Base-by-base conservation (phyloP, 352 stramenopile genomes). In the Globisporangium sylvaticum region DNA sequence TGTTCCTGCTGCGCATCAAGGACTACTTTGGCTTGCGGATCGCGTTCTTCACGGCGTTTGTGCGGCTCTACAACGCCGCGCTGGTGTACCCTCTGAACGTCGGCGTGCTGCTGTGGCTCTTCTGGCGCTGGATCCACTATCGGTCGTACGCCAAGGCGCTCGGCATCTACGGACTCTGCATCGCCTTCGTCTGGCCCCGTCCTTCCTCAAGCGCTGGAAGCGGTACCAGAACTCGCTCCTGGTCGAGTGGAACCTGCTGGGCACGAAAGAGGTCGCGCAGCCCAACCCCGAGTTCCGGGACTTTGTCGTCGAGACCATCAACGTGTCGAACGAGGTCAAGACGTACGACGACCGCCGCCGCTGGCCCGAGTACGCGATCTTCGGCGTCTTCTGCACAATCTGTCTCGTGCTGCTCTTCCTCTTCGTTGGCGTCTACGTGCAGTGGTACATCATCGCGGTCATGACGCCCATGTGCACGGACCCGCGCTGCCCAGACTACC, bases 371-470 rank as follows among this genome's bases (percentile, higher is more conserved):
- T 89, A 86, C 68, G 71, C 69, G 12, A 76, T 80, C 58, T 87
- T 86, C 64, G 62, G 37, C 18, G 48, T 84, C 52, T 85, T 89
- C 66, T 87, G 77, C 62, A 62, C 79, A 25, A 29, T 81, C 5
- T 84, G 77, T 37, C 76, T 84, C 46, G 60, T 86, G 64, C 55
- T 89, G 50, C 66, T 87, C 46, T 87, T 87, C 65, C 56, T 81
- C 8, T 80, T 89, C 53, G 78, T 89, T 39, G 76, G 77, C 58
- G 50, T 83, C 32, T 89, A 89, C 69, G 78, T 83, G 42, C 80
- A 89, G 66, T 89, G 80, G 80, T 89, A 89, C 69, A 87, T 89
- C 64, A 75, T 89, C 55, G 80, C 80, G 22, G 78, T 89, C 31
- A 89, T 89, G 80, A 89, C 80, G 31, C 80, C 80, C 14, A 78